phyloP scores from a whole-genome alignment of 352 stramenopile species.

The Globisporangium nunn region DNA sequence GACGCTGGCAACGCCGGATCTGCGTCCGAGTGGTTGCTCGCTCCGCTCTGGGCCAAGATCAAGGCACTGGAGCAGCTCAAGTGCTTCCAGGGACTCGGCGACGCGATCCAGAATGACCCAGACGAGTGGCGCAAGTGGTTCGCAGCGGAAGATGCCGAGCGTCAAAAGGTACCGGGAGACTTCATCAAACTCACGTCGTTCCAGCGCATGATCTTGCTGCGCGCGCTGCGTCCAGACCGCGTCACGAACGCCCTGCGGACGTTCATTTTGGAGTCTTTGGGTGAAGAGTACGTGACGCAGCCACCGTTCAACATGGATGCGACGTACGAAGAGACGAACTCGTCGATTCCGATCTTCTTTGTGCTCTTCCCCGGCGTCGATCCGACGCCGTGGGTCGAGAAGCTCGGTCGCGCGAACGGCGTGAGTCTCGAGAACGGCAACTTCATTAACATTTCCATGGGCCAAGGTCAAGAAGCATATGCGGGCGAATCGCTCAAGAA shows the following conservation, averaged over 20 bases:
- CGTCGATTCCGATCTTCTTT: slow-evolving; percentile 90
- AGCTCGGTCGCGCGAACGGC: slow-evolving; percentile 68
- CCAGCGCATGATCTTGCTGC: slow-evolving; percentile 85
- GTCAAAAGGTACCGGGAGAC: slow-evolving; percentile 91
- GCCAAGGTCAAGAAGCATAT: slow-evolving; percentile 90
- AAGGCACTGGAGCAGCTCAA: slow-evolving; percentile 92
- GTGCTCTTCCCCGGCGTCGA: slow-evolving; percentile 91
- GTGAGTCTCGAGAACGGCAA: slow-evolving; percentile 91
- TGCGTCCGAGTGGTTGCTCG: slow-evolving; percentile 90
- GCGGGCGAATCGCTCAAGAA: slow-evolving; percentile 89
- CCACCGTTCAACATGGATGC: slow-evolving; percentile 88
- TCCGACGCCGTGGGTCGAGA: slow-evolving; percentile 77
- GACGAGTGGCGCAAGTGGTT: slow-evolving; percentile 97
- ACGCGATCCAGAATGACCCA: slow-evolving; percentile 94
- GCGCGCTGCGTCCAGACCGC: slow-evolving; percentile 90
- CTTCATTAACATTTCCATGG: slow-evolving; percentile 95
- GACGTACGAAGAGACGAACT: slow-evolving; percentile 89
- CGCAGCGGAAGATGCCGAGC: slow-evolving; percentile 92
- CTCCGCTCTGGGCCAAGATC: slow-evolving; percentile 87
- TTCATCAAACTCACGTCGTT: slow-evolving; percentile 80
- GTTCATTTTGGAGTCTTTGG: slow-evolving; percentile 87
- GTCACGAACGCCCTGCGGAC: slow-evolving; percentile 90
- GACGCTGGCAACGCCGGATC: slow-evolving; percentile 91
- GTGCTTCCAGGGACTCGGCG: slow-evolving; percentile 89
- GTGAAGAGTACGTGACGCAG: slow-evolving; percentile 90